Evolutionary conservation across 2,329 filamentous ascomycete species (phyloP).

Genomic region (Achaetomium macrosporum): DNA sequence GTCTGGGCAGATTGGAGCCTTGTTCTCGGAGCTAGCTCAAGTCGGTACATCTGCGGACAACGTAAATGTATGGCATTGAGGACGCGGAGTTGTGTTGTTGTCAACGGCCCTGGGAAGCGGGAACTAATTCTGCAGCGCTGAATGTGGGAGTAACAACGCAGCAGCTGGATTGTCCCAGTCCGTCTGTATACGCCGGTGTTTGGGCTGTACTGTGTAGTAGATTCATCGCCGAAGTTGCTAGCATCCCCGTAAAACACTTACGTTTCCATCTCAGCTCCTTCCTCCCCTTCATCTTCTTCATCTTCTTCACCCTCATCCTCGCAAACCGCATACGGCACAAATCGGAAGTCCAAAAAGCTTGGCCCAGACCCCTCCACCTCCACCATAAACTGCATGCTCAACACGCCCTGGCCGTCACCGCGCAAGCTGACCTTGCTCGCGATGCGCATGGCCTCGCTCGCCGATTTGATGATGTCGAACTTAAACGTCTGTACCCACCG

Average conservation of each 20-base stretch:
- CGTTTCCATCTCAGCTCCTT: slow-evolving; percentile 15
- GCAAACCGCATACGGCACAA: slow-evolving; percentile 62
- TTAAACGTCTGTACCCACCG: slow-evolving; percentile 70
- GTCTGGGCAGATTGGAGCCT: too few species aligned
- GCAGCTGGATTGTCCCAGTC: too few species aligned
- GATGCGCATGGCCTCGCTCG: slow-evolving; percentile 84
- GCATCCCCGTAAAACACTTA: not conserved
- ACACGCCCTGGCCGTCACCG: slow-evolving; percentile 79
- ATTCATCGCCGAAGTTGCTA: too few species aligned
- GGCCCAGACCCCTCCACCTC: slow-evolving; percentile 66
- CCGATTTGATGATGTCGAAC: slow-evolving; percentile 79
- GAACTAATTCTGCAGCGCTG: too few species aligned
- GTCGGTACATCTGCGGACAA: too few species aligned
- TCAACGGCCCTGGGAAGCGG: too few species aligned
- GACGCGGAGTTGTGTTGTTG: too few species aligned
- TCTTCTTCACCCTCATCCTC: slow-evolving; percentile 50
- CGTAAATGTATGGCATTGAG: too few species aligned
- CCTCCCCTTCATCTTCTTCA: slow-evolving; percentile 33
- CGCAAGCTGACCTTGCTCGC: slow-evolving; percentile 89
- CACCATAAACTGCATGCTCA: slow-evolving; percentile 95
- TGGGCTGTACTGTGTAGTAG: too few species aligned
- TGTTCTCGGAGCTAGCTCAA: too few species aligned
- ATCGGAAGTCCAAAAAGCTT: slow-evolving; percentile 77
- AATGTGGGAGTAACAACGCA: too few species aligned
- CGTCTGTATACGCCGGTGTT: too few species aligned